Percentiles rank a stretch among this genome's conserved stretches.
Evolutionary conservation across 768 basidiomycete genomes (phyloP).

Genomic region (Gloeophyllum trabeum): DNA sequence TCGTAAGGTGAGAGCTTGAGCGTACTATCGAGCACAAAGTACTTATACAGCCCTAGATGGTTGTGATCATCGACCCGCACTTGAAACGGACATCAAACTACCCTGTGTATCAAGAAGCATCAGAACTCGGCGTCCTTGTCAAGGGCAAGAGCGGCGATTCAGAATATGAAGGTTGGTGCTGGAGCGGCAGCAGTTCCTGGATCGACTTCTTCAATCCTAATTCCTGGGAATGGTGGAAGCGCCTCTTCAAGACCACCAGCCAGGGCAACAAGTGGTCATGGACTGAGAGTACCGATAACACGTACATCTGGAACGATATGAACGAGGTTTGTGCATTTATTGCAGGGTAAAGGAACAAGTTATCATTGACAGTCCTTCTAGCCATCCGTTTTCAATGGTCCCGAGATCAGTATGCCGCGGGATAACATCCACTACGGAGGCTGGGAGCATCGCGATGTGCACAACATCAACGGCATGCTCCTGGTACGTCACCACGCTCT

Average conservation of each 20-base stretch:
- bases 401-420: conserved; percentile 80
- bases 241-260: conserved; percentile 60
- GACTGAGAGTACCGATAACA: conserved; percentile 68
- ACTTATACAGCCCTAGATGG: conserved; percentile 61
- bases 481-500: conserved; percentile 37
- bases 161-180: conserved; percentile 98
- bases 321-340: conserved; percentile 59
- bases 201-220: conserved; percentile 93
- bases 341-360: not conserved
- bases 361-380: conserved; percentile 18
- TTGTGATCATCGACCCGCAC: conserved; percentile 95
- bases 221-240: conserved; percentile 86
- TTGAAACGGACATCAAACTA: conserved; percentile 74
- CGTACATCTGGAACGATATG: conserved; percentile 99
- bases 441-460: conserved; percentile 97
- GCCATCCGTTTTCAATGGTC: conserved; percentile 98
- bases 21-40: not conserved
- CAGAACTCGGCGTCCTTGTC: conserved; percentile 71
- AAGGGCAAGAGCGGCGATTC: conserved; percentile 71
- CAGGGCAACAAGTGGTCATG: conserved; percentile 53
- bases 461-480: conserved; percentile 97
- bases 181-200: conserved; percentile 95
- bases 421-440: conserved; percentile 81
- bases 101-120: conserved; percentile 77
- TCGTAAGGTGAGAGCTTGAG: conserved; percentile 57